Conservation (phyloP, 371 early-diverging fungal genomes). For the Blakeslea trispora region DNA sequence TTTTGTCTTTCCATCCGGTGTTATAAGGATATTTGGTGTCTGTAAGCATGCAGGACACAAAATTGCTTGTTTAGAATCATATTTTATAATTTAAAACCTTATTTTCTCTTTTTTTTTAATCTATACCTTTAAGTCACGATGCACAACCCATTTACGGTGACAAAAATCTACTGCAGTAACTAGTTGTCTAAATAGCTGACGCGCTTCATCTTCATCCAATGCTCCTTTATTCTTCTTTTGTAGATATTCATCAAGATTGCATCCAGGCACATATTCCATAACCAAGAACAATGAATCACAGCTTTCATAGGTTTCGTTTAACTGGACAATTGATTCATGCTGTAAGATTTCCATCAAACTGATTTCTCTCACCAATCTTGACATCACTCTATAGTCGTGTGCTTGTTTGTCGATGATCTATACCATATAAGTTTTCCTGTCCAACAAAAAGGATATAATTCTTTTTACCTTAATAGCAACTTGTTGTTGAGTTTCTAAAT, state of each 20-base stretch:
- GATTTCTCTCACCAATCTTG: slow-evolving; percentile 84
- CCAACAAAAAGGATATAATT: not conserved
- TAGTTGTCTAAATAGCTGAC: slow-evolving; percentile 69
- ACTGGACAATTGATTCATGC: slow-evolving; percentile 85
- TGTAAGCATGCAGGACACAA: slow-evolving; percentile 12
- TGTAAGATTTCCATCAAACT: slow-evolving; percentile 83
- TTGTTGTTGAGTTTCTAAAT: slow-evolving; percentile 60
- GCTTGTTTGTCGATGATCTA: slow-evolving; percentile 82
- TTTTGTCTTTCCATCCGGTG: slow-evolving; percentile 52
- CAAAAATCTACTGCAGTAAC: slow-evolving; percentile 72
- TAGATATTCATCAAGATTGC: slow-evolving; percentile 60
- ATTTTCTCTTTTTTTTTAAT: not conserved
- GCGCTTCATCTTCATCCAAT: slow-evolving; percentile 65
- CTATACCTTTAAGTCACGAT: slow-evolving; percentile 77
- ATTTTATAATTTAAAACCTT: not conserved
- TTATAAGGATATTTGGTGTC: slow-evolving; percentile 62
- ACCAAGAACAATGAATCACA: slow-evolving; percentile 76
- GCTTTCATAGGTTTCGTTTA: slow-evolving; percentile 91
- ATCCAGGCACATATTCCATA: slow-evolving; percentile 66
- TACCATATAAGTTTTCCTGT: slow-evolving; percentile 17
- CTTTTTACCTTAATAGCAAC: slow-evolving; percentile 46
- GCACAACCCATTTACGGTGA: slow-evolving; percentile 74
- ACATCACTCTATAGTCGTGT: slow-evolving; percentile 76
- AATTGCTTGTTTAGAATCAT: too few relatives aligned
- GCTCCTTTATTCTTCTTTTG: slow-evolving; percentile 40